Conservation (phyloP, 1,284 basidiomycete genomes). For the Irpex rosettiformis region DNA sequence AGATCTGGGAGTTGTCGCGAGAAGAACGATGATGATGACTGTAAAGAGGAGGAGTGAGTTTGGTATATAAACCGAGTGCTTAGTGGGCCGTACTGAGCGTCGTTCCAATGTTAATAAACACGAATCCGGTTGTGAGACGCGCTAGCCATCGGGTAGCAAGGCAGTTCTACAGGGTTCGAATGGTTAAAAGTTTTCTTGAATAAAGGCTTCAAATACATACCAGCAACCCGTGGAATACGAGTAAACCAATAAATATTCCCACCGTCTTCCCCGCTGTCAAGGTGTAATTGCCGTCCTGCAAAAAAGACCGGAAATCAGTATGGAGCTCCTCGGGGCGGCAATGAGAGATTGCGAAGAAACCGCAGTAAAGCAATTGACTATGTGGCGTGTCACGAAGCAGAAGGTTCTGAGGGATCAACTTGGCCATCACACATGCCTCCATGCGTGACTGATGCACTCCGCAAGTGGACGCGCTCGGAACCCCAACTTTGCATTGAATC, state of each 20-base stretch:
- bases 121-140: slow-evolving; percentile 74
- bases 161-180: slow-evolving; percentile 81
- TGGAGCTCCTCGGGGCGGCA: too few relatives aligned
- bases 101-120: slow-evolving; percentile 84
- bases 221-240: slow-evolving; percentile 72
- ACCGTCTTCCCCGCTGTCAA: slow-evolving; percentile 67
- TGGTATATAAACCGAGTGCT: not conserved
- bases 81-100: slow-evolving; percentile 45
- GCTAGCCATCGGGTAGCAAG: slow-evolving; percentile 82
- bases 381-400: too few relatives aligned
- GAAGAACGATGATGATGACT: slow-evolving; percentile 84
- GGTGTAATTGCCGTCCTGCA: slow-evolving; percentile 44
- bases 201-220: slow-evolving; percentile 30
- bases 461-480: not conserved
- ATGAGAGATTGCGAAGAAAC: too few relatives aligned
- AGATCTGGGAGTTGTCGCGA: slow-evolving; percentile 73
- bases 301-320: too few relatives aligned
- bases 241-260: slow-evolving; percentile 69
- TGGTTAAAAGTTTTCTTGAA: too few relatives aligned
- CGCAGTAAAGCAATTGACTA: too few relatives aligned
- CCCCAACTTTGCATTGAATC: too few relatives aligned
- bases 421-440: too few relatives aligned
- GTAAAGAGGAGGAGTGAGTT: slow-evolving; percentile 6
- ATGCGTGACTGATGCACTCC: not conserved
- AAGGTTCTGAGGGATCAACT: too few relatives aligned